Evolutionary conservation across 345 rosid genomes (phyloP).

Genomic region (Capsella bursapastoris): DNA sequence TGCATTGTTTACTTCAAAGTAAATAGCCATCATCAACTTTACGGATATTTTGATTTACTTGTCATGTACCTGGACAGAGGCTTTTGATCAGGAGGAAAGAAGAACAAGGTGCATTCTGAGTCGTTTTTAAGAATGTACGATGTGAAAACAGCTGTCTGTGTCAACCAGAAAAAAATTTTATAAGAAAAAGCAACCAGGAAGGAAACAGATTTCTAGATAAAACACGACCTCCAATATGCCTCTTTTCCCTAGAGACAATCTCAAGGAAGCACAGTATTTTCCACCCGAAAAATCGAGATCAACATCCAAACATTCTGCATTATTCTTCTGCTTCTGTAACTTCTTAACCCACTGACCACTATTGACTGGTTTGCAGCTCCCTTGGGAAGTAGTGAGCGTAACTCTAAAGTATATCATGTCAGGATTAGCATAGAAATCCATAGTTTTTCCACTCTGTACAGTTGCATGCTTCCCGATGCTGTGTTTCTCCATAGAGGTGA

Average conservation of each 20-base stretch:
- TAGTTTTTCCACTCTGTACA: conserved; percentile 72
- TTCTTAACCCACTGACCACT: conserved; percentile 88
- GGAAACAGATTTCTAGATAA: conserved; percentile 34
- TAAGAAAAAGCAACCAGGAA: conserved; percentile 32
- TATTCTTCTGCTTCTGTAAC: conserved; percentile 64
- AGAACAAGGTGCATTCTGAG: conserved; percentile 62
- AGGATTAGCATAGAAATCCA: conserved; percentile 83
- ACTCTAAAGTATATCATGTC: conserved; percentile 65
- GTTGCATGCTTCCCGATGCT: conserved; percentile 76
- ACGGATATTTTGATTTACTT: conserved; percentile 36
- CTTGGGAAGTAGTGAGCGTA: conserved; percentile 61
- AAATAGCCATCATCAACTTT: conserved; percentile 26
- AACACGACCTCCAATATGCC: conserved; percentile 88
- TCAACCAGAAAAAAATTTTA: conserved; percentile 33
- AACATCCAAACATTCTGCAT: conserved; percentile 62
- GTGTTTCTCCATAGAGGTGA: conserved; percentile 43
- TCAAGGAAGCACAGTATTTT: conserved; percentile 70
- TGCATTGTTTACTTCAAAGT: conserved; percentile 46
- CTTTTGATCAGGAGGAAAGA: conserved; percentile 65
- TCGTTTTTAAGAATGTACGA: conserved; percentile 77
- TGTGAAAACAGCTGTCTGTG: conserved; percentile 80
- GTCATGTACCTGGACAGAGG: conserved; percentile 62
- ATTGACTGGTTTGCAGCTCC: conserved; percentile 80
- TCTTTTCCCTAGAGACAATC: conserved; percentile 78
- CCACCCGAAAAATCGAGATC: conserved; percentile 88